A percentile compares a stretch with the other conserved stretches of the same genome.
Conservation (phyloP, 176 grass and related monocot species). For the Triticum urartu region DNA sequence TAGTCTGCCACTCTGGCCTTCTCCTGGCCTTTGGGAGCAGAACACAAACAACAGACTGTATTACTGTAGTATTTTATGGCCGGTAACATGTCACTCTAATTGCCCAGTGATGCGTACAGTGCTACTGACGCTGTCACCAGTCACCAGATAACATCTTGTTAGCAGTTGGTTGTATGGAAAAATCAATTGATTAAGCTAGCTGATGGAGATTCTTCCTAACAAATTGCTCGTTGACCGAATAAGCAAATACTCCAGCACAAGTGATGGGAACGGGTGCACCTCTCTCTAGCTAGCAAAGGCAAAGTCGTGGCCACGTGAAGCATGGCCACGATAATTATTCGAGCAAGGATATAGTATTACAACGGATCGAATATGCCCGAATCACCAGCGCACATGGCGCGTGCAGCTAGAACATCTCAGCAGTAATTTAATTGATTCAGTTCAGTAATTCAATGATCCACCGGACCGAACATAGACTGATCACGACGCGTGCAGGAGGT, state of each 20-base stretch:
- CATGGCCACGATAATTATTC: neutral
- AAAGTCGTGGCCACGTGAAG: neutral
- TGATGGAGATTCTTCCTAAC: neutral
- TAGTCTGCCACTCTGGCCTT: too few relatives aligned
- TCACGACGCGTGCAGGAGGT: conserved; percentile 41
- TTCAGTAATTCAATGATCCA: neutral
- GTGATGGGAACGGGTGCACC: neutral
- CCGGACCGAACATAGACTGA: too few relatives aligned
- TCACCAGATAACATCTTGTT: neutral
- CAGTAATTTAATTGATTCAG: neutral
- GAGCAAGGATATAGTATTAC: neutral
- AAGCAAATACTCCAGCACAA: neutral
- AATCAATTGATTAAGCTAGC: neutral
- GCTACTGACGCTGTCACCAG: neutral
- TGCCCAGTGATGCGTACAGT: neutral
- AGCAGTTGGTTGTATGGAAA: neutral
- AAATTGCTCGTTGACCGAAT: neutral
- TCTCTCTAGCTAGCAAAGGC: neutral
- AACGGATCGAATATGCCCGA: neutral
- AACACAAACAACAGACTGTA: neutral
- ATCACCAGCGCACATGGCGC: neutral
- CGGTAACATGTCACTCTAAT: neutral
- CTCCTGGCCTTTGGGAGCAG: neutral
- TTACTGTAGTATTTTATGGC: neutral
- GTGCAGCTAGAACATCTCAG: neutral